Conservation (phyloP, 176 grass and related monocot genomes). For the Oryza longistaminata region DNA sequence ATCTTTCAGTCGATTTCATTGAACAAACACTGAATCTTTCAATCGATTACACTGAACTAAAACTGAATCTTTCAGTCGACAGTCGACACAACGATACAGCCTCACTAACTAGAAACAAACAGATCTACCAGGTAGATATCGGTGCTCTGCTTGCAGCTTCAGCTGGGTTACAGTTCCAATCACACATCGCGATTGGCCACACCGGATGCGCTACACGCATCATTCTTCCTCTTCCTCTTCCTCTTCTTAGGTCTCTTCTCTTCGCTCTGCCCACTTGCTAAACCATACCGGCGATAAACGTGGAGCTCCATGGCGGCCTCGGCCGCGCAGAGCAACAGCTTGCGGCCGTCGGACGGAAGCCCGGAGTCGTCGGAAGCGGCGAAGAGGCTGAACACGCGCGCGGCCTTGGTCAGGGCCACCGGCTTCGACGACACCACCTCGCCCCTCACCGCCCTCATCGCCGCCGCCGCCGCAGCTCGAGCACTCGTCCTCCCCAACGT, state of each 20-base stretch:
- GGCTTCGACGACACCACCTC: conserved; percentile 25
- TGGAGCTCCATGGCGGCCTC: conserved; percentile 37
- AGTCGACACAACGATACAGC: neutral
- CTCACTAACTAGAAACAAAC: neutral
- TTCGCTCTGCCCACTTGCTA: neutral
- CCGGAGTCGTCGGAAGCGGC: neutral
- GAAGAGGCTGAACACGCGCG: neutral
- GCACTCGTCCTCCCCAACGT: neutral
- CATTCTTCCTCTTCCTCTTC: neutral
- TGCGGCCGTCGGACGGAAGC: neutral
- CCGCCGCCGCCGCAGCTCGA: conserved; percentile 30
- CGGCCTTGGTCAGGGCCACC: neutral
- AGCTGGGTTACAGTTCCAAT: neutral
- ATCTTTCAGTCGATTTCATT: neutral
- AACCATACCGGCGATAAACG: neutral
- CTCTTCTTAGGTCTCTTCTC: neutral
- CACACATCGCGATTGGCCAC: neutral
- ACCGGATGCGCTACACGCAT: neutral
- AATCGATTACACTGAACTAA: neutral
- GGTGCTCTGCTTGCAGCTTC: too few relatives aligned
- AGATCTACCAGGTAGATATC: too few relatives aligned
- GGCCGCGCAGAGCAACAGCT: neutral
- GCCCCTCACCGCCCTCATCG: conserved; percentile 30
- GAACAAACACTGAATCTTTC: neutral
- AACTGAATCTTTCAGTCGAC: too few relatives aligned